Evolutionary conservation across 2,329 filamentous ascomycete genomes (phyloP).

Genomic region (Ceratocystis colombiana): DNA sequence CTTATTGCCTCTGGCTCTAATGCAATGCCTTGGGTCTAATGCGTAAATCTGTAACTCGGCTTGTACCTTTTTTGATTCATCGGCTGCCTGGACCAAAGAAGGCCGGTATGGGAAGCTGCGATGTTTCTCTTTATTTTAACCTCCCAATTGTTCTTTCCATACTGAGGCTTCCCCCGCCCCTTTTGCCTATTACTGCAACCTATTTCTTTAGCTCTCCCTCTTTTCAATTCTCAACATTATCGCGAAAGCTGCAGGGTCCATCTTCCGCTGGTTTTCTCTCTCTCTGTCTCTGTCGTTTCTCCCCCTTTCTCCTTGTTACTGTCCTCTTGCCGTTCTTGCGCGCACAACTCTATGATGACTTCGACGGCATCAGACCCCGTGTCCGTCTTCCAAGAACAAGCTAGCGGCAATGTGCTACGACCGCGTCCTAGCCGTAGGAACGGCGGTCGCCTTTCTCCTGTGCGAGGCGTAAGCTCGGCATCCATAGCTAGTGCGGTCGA

Average conservation of each 20-base stretch:
- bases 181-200: neutral
- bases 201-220: neutral
- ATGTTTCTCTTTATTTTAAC: neutral
- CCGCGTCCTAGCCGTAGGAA: constrained; percentile 11
- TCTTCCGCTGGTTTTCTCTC: neutral
- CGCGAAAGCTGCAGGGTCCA: neutral
- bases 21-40: neutral
- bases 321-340: neutral
- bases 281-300: constrained; percentile 1
- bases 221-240: neutral
- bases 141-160: neutral
- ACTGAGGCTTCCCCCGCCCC: neutral
- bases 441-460: constrained; percentile 12
- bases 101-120: neutral
- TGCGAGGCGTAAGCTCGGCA: constrained; percentile 12
- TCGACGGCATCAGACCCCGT: constrained; percentile 19
- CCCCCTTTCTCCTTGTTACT: neutral
- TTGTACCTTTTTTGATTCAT: neutral
- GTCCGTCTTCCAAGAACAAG: constrained; percentile 1
- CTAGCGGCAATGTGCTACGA: constrained; percentile 16
- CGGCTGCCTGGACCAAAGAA: constrained; percentile 3
- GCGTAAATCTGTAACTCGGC: neutral
- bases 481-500: constrained; percentile 16
- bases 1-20: neutral
- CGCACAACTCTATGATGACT: constrained; percentile 13